phyloP scores from a whole-genome alignment of 2,329 filamentous ascomycete genomes.

The Pseudogymnoascus sp. region DNA sequence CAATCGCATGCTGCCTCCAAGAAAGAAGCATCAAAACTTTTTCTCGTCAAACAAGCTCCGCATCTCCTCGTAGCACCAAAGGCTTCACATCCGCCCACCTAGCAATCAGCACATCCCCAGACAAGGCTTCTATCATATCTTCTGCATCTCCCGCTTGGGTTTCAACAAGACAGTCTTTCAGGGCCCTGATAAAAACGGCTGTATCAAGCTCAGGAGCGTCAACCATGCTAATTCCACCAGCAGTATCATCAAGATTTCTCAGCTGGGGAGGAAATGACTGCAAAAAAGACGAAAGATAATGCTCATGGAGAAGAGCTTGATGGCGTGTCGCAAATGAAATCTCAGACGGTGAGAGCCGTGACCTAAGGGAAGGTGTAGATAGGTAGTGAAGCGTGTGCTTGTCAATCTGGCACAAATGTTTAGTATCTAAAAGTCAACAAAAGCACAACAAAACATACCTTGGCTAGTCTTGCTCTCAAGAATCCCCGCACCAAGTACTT shows the following conservation, averaged over 20 bases:
- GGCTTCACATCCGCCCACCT: constrained; percentile 66
- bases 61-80: constrained; percentile 46
- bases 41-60: constrained; percentile 45
- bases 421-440: not conserved
- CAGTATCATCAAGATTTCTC: constrained; percentile 82
- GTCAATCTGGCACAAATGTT: constrained; percentile 55
- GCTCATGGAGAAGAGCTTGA: constrained; percentile 72
- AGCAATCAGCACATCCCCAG: constrained; percentile 61
- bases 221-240: constrained; percentile 86
- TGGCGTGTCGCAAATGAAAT: constrained; percentile 76
- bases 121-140: constrained; percentile 47
- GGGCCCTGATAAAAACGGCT: constrained; percentile 74
- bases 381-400: constrained; percentile 68
- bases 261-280: constrained; percentile 69
- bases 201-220: constrained; percentile 74
- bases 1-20: not conserved
- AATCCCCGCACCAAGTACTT: constrained; percentile 85
- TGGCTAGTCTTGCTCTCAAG: constrained; percentile 75
- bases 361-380: constrained; percentile 44
- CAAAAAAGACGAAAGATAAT: constrained; percentile 82
- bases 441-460: constrained; percentile 44
- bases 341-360: constrained; percentile 68
- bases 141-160: constrained; percentile 59
- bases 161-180: constrained; percentile 52
- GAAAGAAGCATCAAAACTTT: not conserved